A percentile compares a stretch with the other conserved stretches of the same genome.
Evolutionary conservation across 2,329 filamentous ascomycete genomes (phyloP).

Genomic region (Coniella lustricola): DNA sequence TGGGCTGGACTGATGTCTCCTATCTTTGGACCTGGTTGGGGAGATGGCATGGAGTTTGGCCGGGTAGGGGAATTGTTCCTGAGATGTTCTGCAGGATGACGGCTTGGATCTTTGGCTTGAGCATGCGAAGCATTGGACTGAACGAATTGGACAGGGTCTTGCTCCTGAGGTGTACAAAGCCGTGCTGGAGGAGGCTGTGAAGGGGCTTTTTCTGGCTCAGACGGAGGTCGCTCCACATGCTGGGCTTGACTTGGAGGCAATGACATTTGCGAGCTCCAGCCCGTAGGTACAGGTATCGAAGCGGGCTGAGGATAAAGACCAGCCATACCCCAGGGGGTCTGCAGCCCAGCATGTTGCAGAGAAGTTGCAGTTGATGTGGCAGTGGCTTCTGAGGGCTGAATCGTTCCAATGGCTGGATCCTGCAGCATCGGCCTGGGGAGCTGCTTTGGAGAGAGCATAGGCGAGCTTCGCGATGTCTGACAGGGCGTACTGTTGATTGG

Average conservation of each 20-base stretch:
- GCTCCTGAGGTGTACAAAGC: background rate
- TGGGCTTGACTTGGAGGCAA: background rate
- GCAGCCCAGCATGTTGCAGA: background rate
- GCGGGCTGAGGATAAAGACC: conserved; percentile 5
- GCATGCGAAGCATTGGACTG: no score
- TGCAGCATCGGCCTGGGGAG: conserved; percentile 3
- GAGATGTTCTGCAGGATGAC: background rate
- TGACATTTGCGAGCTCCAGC: background rate
- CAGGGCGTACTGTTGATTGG: background rate
- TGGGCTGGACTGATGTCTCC: background rate
- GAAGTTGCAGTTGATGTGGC: background rate
- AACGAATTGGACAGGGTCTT: background rate
- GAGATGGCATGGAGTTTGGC: no score
- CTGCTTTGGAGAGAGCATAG: conserved; percentile 17
- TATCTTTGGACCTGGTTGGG: no score
- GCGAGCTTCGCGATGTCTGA: conserved; percentile 11
- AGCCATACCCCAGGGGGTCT: conserved; percentile 5
- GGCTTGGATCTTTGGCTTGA: no score
- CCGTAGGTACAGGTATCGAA: background rate
- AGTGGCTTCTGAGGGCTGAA: background rate
- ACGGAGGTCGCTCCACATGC: background rate
- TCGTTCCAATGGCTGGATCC: background rate
- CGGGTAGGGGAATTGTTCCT: background rate
- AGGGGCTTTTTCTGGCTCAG: background rate
- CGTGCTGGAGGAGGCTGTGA: background rate